phyloP scores from a whole-genome alignment of 2,329 filamentous ascomycete species.

The Emergomyces orientalis region DNA sequence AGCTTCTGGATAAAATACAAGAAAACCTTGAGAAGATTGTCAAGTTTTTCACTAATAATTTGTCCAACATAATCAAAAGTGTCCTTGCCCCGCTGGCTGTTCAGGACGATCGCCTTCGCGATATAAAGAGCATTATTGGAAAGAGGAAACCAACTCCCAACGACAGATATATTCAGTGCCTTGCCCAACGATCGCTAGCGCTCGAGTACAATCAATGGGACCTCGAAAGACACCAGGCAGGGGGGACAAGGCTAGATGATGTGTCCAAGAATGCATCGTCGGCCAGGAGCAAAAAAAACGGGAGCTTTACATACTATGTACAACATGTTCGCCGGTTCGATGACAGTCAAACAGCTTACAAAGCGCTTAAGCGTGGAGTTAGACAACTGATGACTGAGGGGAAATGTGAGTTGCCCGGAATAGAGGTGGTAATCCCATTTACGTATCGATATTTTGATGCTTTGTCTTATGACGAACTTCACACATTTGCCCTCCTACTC shows the following conservation, averaged over 20 bases:
- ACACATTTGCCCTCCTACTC: background rate
- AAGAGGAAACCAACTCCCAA: no score
- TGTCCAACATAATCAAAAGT: no score
- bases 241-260: background rate
- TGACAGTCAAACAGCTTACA: background rate
- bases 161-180: no score
- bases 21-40: background rate
- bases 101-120: no score
- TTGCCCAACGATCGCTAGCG: no score
- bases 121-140: no score
- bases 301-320: background rate
- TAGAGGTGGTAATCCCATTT: background rate
- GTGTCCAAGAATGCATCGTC: background rate
- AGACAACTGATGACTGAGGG: background rate
- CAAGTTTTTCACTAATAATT: background rate
- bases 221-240: background rate
- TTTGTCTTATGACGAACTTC: background rate
- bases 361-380: background rate
- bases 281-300: background rate
- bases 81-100: no score
- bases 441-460: background rate
- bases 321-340: background rate
- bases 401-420: background rate
- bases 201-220: background rate
- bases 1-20: background rate